phyloP scores from a whole-genome alignment of 2,329 filamentous ascomycete genomes.

The Pseudofabraea citricarpa region DNA sequence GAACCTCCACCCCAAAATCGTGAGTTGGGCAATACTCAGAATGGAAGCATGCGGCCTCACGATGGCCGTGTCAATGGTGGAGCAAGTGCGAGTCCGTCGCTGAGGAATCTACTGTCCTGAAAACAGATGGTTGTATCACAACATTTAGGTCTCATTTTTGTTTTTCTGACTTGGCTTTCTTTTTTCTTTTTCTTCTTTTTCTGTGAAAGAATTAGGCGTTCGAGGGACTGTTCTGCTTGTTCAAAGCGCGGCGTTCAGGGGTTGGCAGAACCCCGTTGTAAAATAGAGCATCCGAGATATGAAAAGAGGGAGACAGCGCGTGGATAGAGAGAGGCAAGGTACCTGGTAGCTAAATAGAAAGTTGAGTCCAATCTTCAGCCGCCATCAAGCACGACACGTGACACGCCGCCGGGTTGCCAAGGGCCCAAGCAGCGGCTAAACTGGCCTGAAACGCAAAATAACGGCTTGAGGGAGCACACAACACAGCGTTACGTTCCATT shows the following conservation, averaged over 20 bases:
- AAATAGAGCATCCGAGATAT: conserved; percentile 7
- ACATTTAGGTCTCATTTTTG: not conserved
- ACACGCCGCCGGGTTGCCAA: too few relatives aligned
- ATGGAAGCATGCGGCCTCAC: conserved; percentile 24
- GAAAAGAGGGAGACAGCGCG: too few relatives aligned
- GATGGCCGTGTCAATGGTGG: conserved; percentile 50
- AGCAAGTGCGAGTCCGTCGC: conserved; percentile 72
- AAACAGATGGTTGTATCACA: conserved; percentile 16
- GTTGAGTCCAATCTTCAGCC: too few relatives aligned
- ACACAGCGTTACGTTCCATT: too few relatives aligned
- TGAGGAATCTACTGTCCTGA: conserved; percentile 71
- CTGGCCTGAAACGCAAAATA: too few relatives aligned
- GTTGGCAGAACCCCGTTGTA: conserved; percentile 2
- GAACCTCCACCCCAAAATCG: conserved; percentile 24
- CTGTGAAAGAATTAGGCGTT: not conserved
- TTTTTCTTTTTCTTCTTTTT: not conserved
- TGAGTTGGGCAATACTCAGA: conserved; percentile 12
- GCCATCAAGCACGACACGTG: too few relatives aligned
- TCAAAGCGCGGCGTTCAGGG: conserved; percentile 5
- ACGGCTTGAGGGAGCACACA: too few relatives aligned
- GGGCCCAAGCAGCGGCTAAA: too few relatives aligned
- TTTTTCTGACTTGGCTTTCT: not conserved
- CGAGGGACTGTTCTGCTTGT: not conserved
- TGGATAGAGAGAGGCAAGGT: too few relatives aligned
- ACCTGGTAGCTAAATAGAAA: too few relatives aligned